phyloP scores from a whole-genome alignment of 345 rosid genomes.

The Eucalyptus erythrocorys region DNA sequence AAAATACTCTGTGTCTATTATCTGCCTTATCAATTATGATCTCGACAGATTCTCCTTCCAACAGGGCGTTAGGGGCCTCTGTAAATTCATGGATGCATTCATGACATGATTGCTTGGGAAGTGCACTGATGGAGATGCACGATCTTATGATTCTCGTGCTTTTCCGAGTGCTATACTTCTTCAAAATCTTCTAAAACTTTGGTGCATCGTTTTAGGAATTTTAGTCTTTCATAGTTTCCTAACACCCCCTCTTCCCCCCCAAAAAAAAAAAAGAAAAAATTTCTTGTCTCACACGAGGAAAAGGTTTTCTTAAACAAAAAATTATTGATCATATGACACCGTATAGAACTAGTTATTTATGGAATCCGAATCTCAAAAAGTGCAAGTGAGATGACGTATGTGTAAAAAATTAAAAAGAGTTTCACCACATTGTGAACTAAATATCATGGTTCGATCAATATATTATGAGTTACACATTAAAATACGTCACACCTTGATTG shows the following conservation, averaged over 20 bases:
- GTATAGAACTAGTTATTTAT: not conserved
- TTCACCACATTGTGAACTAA: not conserved
- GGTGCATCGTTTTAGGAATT: not conserved
- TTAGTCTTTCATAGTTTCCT: not conserved
- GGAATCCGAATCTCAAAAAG: not conserved
- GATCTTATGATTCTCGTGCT: not conserved
- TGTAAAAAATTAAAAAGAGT: not conserved
- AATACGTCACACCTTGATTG: not conserved
- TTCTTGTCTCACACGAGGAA: not conserved
- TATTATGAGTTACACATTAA: not conserved
- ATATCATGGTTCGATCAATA: not conserved
- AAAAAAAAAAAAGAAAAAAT: accelerated
- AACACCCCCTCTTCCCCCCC: not conserved
- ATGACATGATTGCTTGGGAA: not conserved
- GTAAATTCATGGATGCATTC: not conserved
- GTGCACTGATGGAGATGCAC: not conserved
- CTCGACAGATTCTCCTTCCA: too few species aligned
- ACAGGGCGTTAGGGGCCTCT: not conserved
- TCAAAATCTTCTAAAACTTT: not conserved
- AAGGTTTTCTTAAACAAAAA: not conserved
- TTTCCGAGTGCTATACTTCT: not conserved
- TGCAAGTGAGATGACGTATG: not conserved
- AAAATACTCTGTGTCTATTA: too few species aligned
- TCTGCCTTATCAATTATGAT: too few species aligned
- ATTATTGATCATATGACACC: not conserved